phyloP scores from a whole-genome alignment of 805 yeast genomes.

The Barnettozyma wickerhamii region DNA sequence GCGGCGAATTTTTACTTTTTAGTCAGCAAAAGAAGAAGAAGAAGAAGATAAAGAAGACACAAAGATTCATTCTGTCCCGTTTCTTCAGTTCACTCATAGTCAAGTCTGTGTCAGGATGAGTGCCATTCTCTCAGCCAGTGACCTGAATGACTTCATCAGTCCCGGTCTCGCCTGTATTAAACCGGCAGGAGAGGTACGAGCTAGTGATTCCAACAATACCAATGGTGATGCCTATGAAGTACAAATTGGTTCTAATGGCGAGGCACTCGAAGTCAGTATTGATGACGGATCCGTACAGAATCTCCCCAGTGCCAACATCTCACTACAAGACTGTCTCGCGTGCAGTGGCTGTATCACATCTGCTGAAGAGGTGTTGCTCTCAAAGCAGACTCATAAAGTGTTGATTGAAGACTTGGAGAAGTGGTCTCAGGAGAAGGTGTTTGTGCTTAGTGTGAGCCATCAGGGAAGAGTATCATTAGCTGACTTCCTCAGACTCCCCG shows the following conservation, averaged over 20 bases:
- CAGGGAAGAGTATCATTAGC: constrained; percentile 85
- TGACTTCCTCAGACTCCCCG: constrained; percentile 49
- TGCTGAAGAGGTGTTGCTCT: constrained; percentile 91
- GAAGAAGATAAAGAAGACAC: no score
- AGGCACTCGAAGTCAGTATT: constrained; percentile 64
- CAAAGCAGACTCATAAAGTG: constrained; percentile 85
- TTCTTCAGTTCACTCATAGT: no score
- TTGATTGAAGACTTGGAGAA: constrained; percentile 54
- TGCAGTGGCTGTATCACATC: constrained; percentile 97
- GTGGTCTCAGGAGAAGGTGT: constrained; percentile 32
- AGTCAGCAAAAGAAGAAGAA: constrained; percentile 4
- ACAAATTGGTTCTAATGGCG: constrained; percentile 53
- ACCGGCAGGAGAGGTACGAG: constrained; percentile 55
- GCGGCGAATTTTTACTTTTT: constrained; percentile 1
- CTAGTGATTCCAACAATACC: constrained; percentile 14
- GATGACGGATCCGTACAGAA: constrained; percentile 42
- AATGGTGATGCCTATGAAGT: constrained; percentile 39
- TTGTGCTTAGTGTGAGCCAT: constrained; percentile 79
- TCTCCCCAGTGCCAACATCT: constrained; percentile 78
- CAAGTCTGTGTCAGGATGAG: constrained; percentile 55
- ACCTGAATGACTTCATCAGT: constrained; percentile 87
- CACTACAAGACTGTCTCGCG: constrained; percentile 89
- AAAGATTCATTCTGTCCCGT: no score
- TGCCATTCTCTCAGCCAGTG: constrained; percentile 83
- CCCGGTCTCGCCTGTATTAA: constrained; percentile 95